These are phyloP conservation scores for Artemisia tridentata DNA, from an alignment of 129 eudicot species.

Conservation along the genomic window DNA sequence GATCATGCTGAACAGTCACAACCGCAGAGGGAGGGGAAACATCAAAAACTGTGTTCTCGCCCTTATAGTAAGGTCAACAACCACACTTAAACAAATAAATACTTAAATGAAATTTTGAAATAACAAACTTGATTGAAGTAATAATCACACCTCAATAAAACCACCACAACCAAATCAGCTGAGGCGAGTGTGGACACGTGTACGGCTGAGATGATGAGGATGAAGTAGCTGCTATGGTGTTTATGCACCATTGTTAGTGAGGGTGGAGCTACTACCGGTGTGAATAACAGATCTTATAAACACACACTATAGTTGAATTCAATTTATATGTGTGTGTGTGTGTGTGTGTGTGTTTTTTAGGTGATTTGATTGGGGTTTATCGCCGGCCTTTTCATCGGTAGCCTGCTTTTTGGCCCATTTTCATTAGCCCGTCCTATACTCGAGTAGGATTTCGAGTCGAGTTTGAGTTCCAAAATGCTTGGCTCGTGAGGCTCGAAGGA, in stretches of 20 bases:
- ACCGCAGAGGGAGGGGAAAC: slow-evolving; percentile 80
- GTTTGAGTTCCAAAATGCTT: too few species aligned
- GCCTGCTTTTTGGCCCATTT: too few species aligned
- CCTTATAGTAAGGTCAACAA: slow-evolving; percentile 77
- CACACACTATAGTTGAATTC: background rate
- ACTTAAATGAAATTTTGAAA: too few species aligned
- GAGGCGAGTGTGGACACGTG: slow-evolving; percentile 26
- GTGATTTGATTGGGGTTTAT: slow-evolving; percentile 16
- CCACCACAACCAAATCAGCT: slow-evolving; percentile 91
- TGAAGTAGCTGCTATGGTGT: too few species aligned
- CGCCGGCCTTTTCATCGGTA: slow-evolving; percentile 3
- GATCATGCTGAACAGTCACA: slow-evolving; percentile 80
- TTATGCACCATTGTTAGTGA: too few species aligned
- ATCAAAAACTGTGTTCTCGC: slow-evolving; percentile 94
- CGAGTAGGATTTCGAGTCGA: too few species aligned
- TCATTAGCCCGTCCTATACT: too few species aligned
- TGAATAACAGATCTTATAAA: too few species aligned
- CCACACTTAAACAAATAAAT: background rate
- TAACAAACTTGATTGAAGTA: background rate
- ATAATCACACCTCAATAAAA: slow-evolving; percentile 71
- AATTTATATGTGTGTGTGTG: background rate
- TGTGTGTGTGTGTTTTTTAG: background rate
- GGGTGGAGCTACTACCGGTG: too few species aligned
- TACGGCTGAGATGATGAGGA: slow-evolving; percentile 3
- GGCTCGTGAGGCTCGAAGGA: too few species aligned